phyloP scores from a whole-genome alignment of 257 asterid species.

The Rehmannia glutinosa region DNA sequence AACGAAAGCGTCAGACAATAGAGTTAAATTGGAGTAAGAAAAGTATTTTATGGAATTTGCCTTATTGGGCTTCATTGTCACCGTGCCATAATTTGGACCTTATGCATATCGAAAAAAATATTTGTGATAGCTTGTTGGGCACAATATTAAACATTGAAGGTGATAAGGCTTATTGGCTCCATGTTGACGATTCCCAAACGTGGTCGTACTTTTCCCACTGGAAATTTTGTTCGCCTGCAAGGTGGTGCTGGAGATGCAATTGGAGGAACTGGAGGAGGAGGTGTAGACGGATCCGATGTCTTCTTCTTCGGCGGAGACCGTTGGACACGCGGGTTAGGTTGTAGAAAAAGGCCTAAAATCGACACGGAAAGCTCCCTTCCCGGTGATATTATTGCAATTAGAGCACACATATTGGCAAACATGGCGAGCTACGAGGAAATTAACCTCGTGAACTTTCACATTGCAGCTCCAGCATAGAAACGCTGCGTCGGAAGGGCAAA shows the following conservation, averaged over 20 bases:
- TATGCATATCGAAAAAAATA: too few species aligned
- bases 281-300: conserved; percentile 14
- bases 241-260: conserved; percentile 31
- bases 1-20: too few species aligned
- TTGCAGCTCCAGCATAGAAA: conserved; percentile 45
- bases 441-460: conserved; percentile 36
- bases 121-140: too few species aligned
- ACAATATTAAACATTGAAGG: too few species aligned
- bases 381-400: conserved; percentile 13
- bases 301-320: background rate
- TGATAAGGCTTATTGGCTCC: too few species aligned
- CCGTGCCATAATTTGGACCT: too few species aligned
- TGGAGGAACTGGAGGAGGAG: too few species aligned
- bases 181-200: background rate
- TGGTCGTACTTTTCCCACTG: background rate
- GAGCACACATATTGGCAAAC: conserved; percentile 28
- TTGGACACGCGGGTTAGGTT: conserved; percentile 18
- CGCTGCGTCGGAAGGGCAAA: conserved; percentile 45
- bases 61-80: too few species aligned
- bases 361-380: background rate
- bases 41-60: too few species aligned
- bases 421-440: conserved; percentile 52
- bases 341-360: background rate
- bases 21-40: too few species aligned
- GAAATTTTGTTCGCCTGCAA: background rate